A percentile compares a stretch with the other conserved stretches of the same genome.
Evolutionary conservation across 495 filamentous ascomycete species (phyloP).

Genomic region (Aspergillus heteromorphus): DNA sequence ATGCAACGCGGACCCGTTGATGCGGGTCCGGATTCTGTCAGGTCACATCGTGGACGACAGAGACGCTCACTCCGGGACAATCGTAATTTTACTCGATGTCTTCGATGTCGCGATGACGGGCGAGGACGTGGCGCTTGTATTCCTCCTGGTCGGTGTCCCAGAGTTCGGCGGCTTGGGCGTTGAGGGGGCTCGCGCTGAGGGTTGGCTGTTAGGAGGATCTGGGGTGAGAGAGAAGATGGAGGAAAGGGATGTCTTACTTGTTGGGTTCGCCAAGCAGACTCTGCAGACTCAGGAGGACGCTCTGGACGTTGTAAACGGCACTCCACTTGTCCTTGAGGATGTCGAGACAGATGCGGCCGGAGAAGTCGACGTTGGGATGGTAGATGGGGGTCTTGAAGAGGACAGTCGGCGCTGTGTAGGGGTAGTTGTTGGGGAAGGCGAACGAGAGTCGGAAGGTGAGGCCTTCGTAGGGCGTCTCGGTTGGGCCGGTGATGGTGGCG

Average conservation of each 20-base stretch:
- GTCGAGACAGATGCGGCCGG: slow-evolving; percentile 88
- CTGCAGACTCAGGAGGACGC: slow-evolving; percentile 86
- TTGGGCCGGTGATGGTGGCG: slow-evolving; percentile 87
- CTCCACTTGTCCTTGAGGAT: slow-evolving; percentile 99
- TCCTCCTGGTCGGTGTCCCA: slow-evolving; percentile 88
- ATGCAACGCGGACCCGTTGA: slow-evolving; percentile 13
- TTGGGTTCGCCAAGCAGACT: slow-evolving; percentile 95
- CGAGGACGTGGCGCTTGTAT: slow-evolving; percentile 73
- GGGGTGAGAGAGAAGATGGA: not conserved
- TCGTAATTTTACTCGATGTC: slow-evolving; percentile 50
- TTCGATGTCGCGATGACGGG: slow-evolving; percentile 56
- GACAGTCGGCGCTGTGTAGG: slow-evolving; percentile 87
- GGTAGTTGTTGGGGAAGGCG: slow-evolving; percentile 86
- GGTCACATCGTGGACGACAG: not conserved
- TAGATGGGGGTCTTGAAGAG: slow-evolving; percentile 92
- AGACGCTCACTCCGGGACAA: no score
- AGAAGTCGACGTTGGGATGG: slow-evolving; percentile 91
- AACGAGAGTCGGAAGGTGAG: slow-evolving; percentile 93
- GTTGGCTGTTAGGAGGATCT: slow-evolving; percentile 14
- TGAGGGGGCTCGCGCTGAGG: slow-evolving; percentile 80
- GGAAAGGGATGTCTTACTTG: slow-evolving; percentile 61
- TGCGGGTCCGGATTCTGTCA: slow-evolving; percentile 6
- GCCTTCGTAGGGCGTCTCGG: slow-evolving; percentile 83
- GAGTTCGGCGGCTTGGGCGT: slow-evolving; percentile 91
- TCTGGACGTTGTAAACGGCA: slow-evolving; percentile 89